Conservation (phyloP, 805 yeast species). For the Yamadazyma tumulicola region DNA sequence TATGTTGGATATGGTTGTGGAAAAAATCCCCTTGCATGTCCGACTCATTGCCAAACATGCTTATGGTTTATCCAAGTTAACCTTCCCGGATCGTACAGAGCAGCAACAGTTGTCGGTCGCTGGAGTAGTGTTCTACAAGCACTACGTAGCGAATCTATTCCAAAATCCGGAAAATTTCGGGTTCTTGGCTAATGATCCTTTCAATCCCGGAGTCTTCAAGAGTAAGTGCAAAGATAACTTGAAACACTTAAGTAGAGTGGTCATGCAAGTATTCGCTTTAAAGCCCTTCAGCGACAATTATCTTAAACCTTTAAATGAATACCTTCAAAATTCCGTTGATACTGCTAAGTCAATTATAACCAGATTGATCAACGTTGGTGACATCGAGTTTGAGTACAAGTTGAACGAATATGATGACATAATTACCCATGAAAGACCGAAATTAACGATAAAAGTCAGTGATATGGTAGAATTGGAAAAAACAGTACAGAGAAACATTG, state of each 20-base stretch:
- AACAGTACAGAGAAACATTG: conserved; percentile 39
- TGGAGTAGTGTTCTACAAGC: conserved; percentile 60
- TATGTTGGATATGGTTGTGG: conserved; percentile 42
- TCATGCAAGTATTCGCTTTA: conserved; percentile 66
- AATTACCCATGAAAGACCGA: conserved; percentile 44
- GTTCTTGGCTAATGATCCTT: conserved; percentile 31
- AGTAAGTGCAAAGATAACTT: conserved; percentile 46
- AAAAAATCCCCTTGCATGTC: conserved; percentile 35
- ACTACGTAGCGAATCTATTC: conserved; percentile 46
- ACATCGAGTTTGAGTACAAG: conserved; percentile 56
- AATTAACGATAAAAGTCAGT: conserved; percentile 39
- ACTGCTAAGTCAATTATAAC: conserved; percentile 44
- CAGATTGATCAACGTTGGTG: conserved; percentile 51
- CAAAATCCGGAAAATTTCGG: conserved; percentile 58
- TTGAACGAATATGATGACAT: conserved; percentile 70
- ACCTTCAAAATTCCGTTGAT: conserved; percentile 49
- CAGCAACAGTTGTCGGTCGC: conserved; percentile 61
- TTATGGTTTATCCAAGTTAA: conserved; percentile 36
- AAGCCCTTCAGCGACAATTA: conserved; percentile 67
- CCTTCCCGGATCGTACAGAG: conserved; percentile 57
- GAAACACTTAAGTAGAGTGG: conserved; percentile 50
- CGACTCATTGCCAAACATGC: conserved; percentile 32
- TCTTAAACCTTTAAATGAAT: conserved; percentile 77
- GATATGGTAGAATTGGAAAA: conserved; percentile 47
- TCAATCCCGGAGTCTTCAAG: conserved; percentile 16